Evolutionary conservation across 2,329 filamentous ascomycete genomes (phyloP).

Genomic region (Berkeleyomyces basicola): DNA sequence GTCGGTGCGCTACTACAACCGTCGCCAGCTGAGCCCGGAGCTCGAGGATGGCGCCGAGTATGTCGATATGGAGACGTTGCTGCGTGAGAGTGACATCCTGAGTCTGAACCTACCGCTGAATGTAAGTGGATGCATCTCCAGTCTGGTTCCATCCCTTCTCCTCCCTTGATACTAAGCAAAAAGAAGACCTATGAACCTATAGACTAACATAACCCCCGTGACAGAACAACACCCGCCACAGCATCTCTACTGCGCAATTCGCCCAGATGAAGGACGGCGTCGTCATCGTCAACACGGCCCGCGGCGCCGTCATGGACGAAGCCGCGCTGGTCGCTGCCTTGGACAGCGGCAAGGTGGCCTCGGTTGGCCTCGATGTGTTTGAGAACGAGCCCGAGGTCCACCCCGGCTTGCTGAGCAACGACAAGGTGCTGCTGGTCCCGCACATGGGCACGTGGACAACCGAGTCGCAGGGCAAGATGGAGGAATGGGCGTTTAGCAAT

Average conservation of each 20-base stretch:
- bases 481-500: conserved; percentile 59
- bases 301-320: conserved; percentile 71
- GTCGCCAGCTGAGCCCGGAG: conserved; percentile 40
- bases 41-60: conserved; percentile 44
- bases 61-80: conserved; percentile 56
- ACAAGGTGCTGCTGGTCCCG: conserved; percentile 57
- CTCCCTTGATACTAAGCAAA: neutral
- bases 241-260: conserved; percentile 56
- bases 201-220: neutral
- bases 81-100: conserved; percentile 55
- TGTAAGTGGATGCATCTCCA: conserved; percentile 31
- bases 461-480: conserved; percentile 51
- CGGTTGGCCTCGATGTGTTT: conserved; percentile 64
- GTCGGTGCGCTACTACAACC: conserved; percentile 59
- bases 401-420: conserved; percentile 52
- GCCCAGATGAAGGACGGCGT: conserved; percentile 61
- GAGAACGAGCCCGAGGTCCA: conserved; percentile 68
- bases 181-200: neutral
- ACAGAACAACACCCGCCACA: conserved; percentile 50
- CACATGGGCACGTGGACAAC: conserved; percentile 77
- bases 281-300: conserved; percentile 67
- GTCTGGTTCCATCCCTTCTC: neutral
- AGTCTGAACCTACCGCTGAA: conserved; percentile 71
- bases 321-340: conserved; percentile 60
- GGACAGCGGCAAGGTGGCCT: conserved; percentile 50